Percentiles rank a stretch among this genome's conserved stretches.
Evolutionary conservation across 2,329 filamentous ascomycete genomes (phyloP).

Genomic region (Colletotrichum gigasporum): DNA sequence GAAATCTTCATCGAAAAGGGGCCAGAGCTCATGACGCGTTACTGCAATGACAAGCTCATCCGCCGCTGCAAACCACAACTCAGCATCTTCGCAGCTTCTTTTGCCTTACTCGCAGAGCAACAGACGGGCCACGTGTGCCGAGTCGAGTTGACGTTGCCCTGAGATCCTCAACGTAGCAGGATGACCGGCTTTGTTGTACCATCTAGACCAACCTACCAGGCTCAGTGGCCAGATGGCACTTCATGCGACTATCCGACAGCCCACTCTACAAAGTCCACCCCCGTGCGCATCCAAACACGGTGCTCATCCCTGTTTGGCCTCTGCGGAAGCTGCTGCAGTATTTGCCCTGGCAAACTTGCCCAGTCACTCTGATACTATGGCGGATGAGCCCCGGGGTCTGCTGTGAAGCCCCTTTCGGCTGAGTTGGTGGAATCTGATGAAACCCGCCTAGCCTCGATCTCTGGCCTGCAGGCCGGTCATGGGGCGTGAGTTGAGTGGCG

Average conservation of each 20-base stretch:
- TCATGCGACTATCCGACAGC: conserved; percentile 57
- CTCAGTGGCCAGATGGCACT: conserved; percentile 45
- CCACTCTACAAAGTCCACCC: conserved; percentile 14
- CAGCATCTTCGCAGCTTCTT: conserved; percentile 7
- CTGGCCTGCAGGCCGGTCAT: conserved; percentile 25
- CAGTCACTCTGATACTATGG: conserved; percentile 27
- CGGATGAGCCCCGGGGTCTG: conserved; percentile 50
- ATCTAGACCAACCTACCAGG: conserved; percentile 37
- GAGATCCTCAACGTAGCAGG: conserved; percentile 28
- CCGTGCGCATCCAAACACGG: conserved; percentile 31
- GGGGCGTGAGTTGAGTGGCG: conserved; percentile 6
- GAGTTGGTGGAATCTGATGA: conserved; percentile 49
- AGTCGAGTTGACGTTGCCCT: conserved; percentile 51
- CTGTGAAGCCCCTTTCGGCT: conserved; percentile 48
- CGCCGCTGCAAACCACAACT: neutral
- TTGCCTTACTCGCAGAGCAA: conserved; percentile 26
- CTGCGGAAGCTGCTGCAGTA: conserved; percentile 42
- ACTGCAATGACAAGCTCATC: neutral
- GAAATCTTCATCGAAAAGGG: neutral
- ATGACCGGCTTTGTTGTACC: conserved; percentile 56
- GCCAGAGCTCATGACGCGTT: neutral
- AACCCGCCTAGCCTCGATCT: conserved; percentile 48
- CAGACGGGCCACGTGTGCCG: conserved; percentile 61
- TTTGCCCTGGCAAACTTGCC: conserved; percentile 55
- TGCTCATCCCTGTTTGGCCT: conserved; percentile 48